A percentile compares a stretch with the other conserved stretches of the same genome.
These are phyloP conservation scores for maize (Zea mays) DNA, from an alignment of 176 grass and related monocot species.

Conservation along the genomic window Zm-B73-REFERENCE-NAM-5.0 NC_050102.1:182933001-182933500, in stretches of 20 bases:
- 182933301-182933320: constrained; percentile 78
- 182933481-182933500: constrained; percentile 61
- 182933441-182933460: constrained; percentile 96
- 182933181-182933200: constrained; percentile 29
- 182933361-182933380: constrained; percentile 86
- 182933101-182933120: constrained; percentile 29
- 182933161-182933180: neutral
- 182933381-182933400: constrained; percentile 74
- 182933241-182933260: constrained; percentile 16
- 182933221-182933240: constrained; percentile 49
- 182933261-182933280: constrained; percentile 39
- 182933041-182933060: constrained; percentile 34
- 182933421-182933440: constrained; percentile 81
- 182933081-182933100: constrained; percentile 23
- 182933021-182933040: constrained; percentile 49
- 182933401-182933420: constrained; percentile 92
- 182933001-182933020: constrained; percentile 30
- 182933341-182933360: constrained; percentile 97
- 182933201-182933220: constrained; percentile 67
- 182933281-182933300: constrained; percentile 59
- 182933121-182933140: constrained; percentile 26
- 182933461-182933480: constrained; percentile 98
- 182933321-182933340: constrained; percentile 79
- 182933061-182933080: constrained; percentile 63
- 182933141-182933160: constrained; percentile 4